Conservation (phyloP, 192 early-diverging fungal genomes). For the Coemansia sp. region DNA sequence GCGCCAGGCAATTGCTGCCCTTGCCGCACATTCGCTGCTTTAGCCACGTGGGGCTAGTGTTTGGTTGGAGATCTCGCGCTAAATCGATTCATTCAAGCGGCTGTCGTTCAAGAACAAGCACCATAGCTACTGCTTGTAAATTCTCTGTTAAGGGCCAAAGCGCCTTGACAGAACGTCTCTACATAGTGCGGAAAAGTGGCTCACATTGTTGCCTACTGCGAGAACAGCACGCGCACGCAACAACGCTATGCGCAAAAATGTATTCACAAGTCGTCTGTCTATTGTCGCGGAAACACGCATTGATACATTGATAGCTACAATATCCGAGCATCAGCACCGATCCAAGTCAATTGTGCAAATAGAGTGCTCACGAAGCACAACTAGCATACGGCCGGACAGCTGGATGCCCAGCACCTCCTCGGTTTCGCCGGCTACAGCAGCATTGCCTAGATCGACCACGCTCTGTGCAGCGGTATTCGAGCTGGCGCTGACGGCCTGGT, state of each 20-base stretch:
- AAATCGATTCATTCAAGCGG: background rate
- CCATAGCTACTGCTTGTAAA: background rate
- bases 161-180: no score
- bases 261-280: background rate
- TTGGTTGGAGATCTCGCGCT: background rate
- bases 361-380: conserved; percentile 22
- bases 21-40: background rate
- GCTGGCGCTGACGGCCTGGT: conserved; percentile 3
- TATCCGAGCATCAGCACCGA: conserved; percentile 7
- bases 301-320: background rate
- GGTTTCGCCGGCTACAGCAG: conserved; percentile 8
- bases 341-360: conserved; percentile 29
- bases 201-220: background rate
- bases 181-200: background rate
- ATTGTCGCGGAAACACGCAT: background rate
- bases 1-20: background rate
- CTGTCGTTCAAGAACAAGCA: background rate
- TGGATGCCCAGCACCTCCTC: conserved; percentile 39
- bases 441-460: conserved; percentile 34
- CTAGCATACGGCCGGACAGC: conserved; percentile 14
- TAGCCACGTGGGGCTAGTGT: background rate
- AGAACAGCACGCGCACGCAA: background rate
- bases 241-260: background rate
- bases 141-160: background rate
- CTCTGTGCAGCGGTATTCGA: conserved; percentile 33